Evolutionary conservation across 2,329 filamentous ascomycete species (phyloP), one percentile per base, ranked within the genome.

Genomic region (Albophoma yamanashiensis): DNA sequence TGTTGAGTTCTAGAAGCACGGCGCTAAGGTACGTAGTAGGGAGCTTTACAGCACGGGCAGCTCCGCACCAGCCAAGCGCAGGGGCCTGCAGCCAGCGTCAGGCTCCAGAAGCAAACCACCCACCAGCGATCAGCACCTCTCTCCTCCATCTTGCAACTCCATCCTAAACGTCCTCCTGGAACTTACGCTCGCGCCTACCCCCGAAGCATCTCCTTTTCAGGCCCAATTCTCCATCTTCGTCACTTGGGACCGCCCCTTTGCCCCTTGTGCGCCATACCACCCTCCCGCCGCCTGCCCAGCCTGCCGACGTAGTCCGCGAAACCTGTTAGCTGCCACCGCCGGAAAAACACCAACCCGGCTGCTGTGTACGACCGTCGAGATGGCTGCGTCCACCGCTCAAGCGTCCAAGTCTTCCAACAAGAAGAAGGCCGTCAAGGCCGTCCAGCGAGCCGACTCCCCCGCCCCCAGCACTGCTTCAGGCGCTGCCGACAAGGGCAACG

Each of bases 391-490:
- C 65, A 79, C 82, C 67, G 76, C 79, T 65, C 79, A 81, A 68
- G 73, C 89, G 66, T 80, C 86, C 67, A 89, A 89, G 77, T 80
- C 82, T 62, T 79, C 84, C 64, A 89, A 87, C 64, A 89, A 87
- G 81, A 89, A 89, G 82, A 85, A 85, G 79, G 76, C 74, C 58
- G 70, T 80, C 64, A 84, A 81, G 77, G 73, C 72, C 60, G 70
- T 74, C 59, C 75, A 75, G 67, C 79, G 81, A 64, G 81, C 77
- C 68, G 79, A 82, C 60, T 85, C 83, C 52, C 79, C 82, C 60
- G 80, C 83, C 34, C 78, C 80, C 47, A 78, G 79, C 66, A 61
- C 65, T 50, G 70, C 76, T 61, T 76, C 80, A 60, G 74, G 76
- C 62, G 72, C 77, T 56, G 72, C 78, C 59, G 79, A 81, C 61